These are phyloP conservation scores for Nemania diffusa DNA, from an alignment of 2,329 filamentous ascomycete genomes.

Conservation along the genomic window DNA sequence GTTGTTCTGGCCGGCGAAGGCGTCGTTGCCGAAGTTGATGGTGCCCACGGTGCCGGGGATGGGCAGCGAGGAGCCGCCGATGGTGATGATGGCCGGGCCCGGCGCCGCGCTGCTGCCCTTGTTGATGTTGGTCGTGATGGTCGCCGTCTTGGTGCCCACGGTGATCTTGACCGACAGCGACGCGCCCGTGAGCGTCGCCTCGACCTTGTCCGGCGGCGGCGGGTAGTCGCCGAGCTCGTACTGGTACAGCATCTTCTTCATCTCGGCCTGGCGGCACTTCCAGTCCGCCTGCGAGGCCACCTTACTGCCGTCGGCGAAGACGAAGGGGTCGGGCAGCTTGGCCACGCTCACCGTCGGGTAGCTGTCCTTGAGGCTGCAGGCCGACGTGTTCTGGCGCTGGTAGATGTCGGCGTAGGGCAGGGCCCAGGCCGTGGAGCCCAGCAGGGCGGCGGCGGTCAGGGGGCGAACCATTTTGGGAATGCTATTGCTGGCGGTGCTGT, in stretches of 20 bases:
- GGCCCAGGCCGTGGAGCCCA: conserved; percentile 50
- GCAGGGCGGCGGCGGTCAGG: conserved; percentile 43
- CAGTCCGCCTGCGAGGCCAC: conserved; percentile 59
- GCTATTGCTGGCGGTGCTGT: conserved; percentile 6
- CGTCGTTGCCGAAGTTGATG: conserved; percentile 69
- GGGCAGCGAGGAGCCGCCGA: conserved; percentile 65
- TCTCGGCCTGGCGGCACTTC: conserved; percentile 60
- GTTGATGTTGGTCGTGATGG: conserved; percentile 56
- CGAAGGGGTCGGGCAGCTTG: conserved; percentile 62
- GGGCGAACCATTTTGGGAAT: conserved; percentile 43
- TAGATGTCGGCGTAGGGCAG: conserved; percentile 50
- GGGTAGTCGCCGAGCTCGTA: conserved; percentile 63
- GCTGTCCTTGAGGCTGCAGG: conserved; percentile 50
- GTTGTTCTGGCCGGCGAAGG: conserved; percentile 62
- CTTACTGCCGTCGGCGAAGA: conserved; percentile 54
- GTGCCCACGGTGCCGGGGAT: conserved; percentile 64
- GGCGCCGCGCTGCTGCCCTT: conserved; percentile 60
- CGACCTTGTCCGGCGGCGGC: conserved; percentile 57
- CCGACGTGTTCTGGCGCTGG: conserved; percentile 49
- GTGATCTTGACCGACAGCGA: conserved; percentile 58
- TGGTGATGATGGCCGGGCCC: conserved; percentile 67
- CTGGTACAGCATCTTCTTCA: conserved; percentile 59
- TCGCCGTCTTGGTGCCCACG: conserved; percentile 57
- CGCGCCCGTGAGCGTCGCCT: conserved; percentile 56
- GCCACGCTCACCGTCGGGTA: conserved; percentile 52